Percentiles rank a stretch among this genome's conserved stretches.
Evolutionary conservation across 164 flowering plant species (phyloP).

Genomic region (Magnolia kwangsiensis): DNA sequence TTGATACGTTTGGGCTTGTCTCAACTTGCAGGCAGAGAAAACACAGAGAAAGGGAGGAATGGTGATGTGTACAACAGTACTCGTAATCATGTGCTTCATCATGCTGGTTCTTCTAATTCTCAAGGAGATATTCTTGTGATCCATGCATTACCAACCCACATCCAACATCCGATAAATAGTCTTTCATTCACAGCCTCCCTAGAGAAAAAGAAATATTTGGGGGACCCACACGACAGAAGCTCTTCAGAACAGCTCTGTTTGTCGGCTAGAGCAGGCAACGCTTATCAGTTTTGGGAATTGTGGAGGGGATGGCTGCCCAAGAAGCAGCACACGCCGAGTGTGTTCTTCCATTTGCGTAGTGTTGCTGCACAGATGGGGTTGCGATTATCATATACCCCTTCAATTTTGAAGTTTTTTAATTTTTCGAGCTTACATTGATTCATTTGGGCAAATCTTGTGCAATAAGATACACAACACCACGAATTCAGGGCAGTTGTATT

Average conservation of each 20-base stretch:
- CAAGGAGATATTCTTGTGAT: constrained; percentile 67
- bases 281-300: not conserved
- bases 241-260: not conserved
- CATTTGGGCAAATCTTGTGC: constrained; percentile 1
- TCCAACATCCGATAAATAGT: not conserved
- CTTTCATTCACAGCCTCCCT: constrained; percentile 3
- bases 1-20: not conserved
- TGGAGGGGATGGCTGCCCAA: constrained; percentile 7
- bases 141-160: not conserved
- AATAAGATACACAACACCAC: constrained; percentile 1
- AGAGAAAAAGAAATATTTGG: not conserved
- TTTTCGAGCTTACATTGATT: not conserved
- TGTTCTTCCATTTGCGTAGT: constrained; percentile 4
- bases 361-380: constrained; percentile 3
- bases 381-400: not conserved
- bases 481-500: not conserved
- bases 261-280: not conserved
- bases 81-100: constrained; percentile 81
- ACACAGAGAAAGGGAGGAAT: constrained; percentile 83
- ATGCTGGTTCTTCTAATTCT: constrained; percentile 82
- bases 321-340: not conserved
- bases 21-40: constrained; percentile 75
- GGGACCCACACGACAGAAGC: not conserved
- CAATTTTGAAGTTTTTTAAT: not conserved
- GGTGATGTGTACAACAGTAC: constrained; percentile 85